Conservation (phyloP, 768 basidiomycete species). For the Cantharellus cinnabarinus region DNA sequence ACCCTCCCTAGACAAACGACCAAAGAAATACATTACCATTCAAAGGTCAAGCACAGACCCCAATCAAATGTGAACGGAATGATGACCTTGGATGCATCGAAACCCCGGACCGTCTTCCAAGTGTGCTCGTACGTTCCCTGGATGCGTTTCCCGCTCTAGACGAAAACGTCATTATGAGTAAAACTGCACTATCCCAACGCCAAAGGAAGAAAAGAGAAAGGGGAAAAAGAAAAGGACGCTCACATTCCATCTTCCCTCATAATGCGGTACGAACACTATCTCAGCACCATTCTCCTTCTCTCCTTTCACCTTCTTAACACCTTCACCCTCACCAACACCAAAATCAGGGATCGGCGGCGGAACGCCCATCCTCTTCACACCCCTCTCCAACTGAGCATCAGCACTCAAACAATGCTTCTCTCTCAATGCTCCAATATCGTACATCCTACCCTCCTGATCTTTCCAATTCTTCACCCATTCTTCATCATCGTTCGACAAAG, state of each 20-base stretch:
- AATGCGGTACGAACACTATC: constrained; percentile 15
- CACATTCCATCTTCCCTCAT: constrained; percentile 12
- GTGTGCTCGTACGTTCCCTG: neutral
- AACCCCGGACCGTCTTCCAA: constrained; percentile 1
- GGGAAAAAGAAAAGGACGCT: neutral
- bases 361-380: constrained; percentile 14
- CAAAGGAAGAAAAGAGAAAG: neutral
- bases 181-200: neutral
- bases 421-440: constrained; percentile 5
- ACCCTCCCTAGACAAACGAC: neutral
- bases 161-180: neutral
- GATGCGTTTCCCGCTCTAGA: neutral
- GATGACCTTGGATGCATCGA: constrained; percentile 9
- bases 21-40: constrained; percentile 12
- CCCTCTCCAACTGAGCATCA: constrained; percentile 15
- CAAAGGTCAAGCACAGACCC: constrained; percentile 16
- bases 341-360: neutral
- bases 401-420: constrained; percentile 17
- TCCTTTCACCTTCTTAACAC: no score
- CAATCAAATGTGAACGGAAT: constrained; percentile 11
- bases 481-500: constrained; percentile 12
- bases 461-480: constrained; percentile 13
- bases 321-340: no score
- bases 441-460: neutral
- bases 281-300: constrained; percentile 16